phyloP scores from a whole-genome alignment of 1,139 yeast genomes.

The Pichia sp. region DNA sequence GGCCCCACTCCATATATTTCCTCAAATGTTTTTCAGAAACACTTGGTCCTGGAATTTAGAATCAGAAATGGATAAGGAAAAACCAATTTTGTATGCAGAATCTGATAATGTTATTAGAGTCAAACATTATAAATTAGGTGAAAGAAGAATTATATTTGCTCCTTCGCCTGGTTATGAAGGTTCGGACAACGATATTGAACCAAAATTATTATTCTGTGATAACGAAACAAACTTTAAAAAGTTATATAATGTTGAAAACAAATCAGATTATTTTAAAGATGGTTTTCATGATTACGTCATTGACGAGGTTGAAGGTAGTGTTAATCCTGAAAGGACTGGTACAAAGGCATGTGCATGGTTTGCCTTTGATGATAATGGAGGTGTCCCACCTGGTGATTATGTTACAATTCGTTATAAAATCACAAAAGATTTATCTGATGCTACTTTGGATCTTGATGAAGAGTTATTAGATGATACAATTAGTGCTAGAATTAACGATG shows the following conservation, averaged over 20 bases:
- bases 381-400: conserved; percentile 83
- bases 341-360: conserved; percentile 81
- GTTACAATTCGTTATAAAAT: conserved; percentile 82
- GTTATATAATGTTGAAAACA: conserved; percentile 59
- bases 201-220: conserved; percentile 74
- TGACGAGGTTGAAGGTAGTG: conserved; percentile 49
- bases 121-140: conserved; percentile 68
- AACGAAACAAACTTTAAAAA: conserved; percentile 76
- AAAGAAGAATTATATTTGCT: conserved; percentile 65
- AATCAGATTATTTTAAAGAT: conserved; percentile 65
- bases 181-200: conserved; percentile 61
- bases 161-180: conserved; percentile 79
- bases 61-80: conserved; percentile 44
- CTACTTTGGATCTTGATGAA: conserved; percentile 59
- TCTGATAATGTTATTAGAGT: conserved; percentile 45
- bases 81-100: conserved; percentile 35
- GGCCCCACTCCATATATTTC: conserved; percentile 83
- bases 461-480: conserved; percentile 69
- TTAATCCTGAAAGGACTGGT: conserved; percentile 66
- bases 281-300: conserved; percentile 85
- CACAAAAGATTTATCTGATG: conserved; percentile 30
- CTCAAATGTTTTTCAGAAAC: conserved; percentile 82
- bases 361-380: conserved; percentile 65
- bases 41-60: conserved; percentile 88
- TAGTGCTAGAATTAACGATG: conserved; percentile 75